Base-by-base conservation (phyloP, 140 eudicot species). In the Oenanthe javanica region DNA sequence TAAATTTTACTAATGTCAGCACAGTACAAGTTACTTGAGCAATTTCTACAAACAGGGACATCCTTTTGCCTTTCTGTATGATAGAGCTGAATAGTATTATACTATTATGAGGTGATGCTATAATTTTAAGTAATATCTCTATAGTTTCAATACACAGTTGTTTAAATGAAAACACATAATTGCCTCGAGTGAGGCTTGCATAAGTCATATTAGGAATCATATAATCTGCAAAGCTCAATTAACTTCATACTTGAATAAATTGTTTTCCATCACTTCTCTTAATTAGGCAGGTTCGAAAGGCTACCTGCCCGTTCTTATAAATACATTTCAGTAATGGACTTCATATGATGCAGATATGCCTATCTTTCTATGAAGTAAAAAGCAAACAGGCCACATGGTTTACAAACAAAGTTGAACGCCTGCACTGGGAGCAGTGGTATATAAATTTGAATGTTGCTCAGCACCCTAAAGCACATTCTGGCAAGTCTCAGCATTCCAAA, bases 401-500 rank as follows among this genome's bases (percentile, higher is more conserved):
- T 81, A 85, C 97, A 36, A 94, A 87, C 86, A 96, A 90, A 86
- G 98, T 92, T 87, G 99, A 93, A 81, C 99, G 92, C 83, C 87
- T 91, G 13, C 85, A 92, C 83, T 96, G 98, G 99, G 99, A 96
- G 76, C 99, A 91, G 45, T 96, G 99, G 99, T 87, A 89, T 79
- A 88, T 96, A 71, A 93, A 93, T 84, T 75, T 96, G 87, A 89
- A 89, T 79, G 99, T 96, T 50, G 92, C 86, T 15, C 97, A 89
- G 55, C 96, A 89, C 75, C 88, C 87, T 2, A 95, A 86, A 91
- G 79, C 91, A 83, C 93, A 82, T 78, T 87, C 87, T 79, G 87
- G 96, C 81, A 96, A 96, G 83, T 89, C 96, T 50, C 90, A 89
- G 86, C 89, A 88, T 84, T 93, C 98, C 63, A 96, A 96, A 87